A percentile compares a stretch with the other conserved stretches of the same genome.
Conservation (phyloP, 2,329 filamentous ascomycete species). For the Calonectria ilicicola region DNA sequence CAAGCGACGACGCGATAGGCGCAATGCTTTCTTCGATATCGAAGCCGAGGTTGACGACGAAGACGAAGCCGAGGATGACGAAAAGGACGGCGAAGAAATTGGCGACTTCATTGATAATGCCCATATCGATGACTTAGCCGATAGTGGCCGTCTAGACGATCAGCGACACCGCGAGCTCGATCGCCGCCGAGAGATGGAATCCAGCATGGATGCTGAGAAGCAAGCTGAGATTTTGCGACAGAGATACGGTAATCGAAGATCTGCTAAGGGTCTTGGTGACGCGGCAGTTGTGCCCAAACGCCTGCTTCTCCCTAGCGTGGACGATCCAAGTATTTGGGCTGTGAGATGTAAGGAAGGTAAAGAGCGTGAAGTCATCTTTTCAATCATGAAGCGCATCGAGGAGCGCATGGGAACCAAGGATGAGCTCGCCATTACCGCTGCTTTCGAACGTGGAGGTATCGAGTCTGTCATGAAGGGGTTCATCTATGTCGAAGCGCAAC, state of each 20-base stretch:
- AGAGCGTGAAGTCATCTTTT: slow-evolving; percentile 89
- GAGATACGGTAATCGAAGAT: slow-evolving; percentile 85
- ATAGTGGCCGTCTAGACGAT: slow-evolving; percentile 87
- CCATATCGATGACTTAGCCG: slow-evolving; percentile 89
- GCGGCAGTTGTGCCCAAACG: slow-evolving; percentile 85
- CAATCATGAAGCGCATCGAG: slow-evolving; percentile 88
- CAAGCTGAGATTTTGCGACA: slow-evolving; percentile 88
- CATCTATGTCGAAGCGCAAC: slow-evolving; percentile 92
- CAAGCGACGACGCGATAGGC: slow-evolving; percentile 82
- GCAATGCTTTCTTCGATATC: slow-evolving; percentile 94
- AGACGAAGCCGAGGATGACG: slow-evolving; percentile 88
- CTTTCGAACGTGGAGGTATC: slow-evolving; percentile 87
- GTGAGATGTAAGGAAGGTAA: slow-evolving; percentile 95
- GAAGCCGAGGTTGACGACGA: slow-evolving; percentile 98
- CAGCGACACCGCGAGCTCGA: slow-evolving; percentile 94
- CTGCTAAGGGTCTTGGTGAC: slow-evolving; percentile 73
- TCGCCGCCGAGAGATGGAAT: slow-evolving; percentile 86
- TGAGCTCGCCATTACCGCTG: slow-evolving; percentile 85
- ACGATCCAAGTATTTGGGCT: slow-evolving; percentile 96
- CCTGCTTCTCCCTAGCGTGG: slow-evolving; percentile 88
- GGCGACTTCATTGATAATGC: slow-evolving; percentile 90
- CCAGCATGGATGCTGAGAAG: slow-evolving; percentile 92
- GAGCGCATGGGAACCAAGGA: slow-evolving; percentile 83
- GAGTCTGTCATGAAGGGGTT: slow-evolving; percentile 90
- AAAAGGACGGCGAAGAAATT: slow-evolving; percentile 86